Evolutionary conservation across 2,329 filamentous ascomycete genomes (phyloP), one percentile per base, ranked within the genome.

Genomic region (Peltaster fructicola): DNA sequence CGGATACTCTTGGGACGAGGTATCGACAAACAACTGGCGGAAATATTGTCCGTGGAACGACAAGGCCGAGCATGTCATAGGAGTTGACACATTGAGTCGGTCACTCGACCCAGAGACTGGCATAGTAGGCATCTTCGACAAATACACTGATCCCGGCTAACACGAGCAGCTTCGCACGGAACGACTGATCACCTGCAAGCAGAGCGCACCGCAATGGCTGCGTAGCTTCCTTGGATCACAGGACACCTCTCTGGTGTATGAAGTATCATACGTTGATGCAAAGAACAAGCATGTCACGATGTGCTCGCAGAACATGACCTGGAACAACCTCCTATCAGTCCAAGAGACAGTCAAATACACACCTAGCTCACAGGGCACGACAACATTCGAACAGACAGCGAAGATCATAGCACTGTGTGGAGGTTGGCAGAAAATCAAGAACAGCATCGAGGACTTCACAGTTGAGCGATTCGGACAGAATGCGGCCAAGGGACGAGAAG

Each of bases 31-130:
- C 50, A 98, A 98, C 65, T 98, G 88, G 88, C 76, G 73, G 41
- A 98, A 98, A 55, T 98, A 98, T 58, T 90, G 81, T 45, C 85
- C 85, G 11, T 95, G 88, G 85, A 98, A 98, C 61, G 78, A 93
- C 53, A 88, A 92, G 58, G 84, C 79, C n/a, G 80, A 82, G 19
- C 88, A 98, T 54, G 88, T 98, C 38, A 72, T 90, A 38, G 84
- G 81, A 38, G 88, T 95, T 45, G 88, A 98, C 58, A 95, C 85
- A 8, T 56, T 98, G 42, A 75, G 72, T 26, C 78, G 88, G 35
- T 51, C 51, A 7, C 58, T 79, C 18, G 71, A 78, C 43, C 52
- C 66, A 5, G 41, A 47, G 8, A 76, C 72, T 19, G 70, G 73
- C 43, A 75, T 80, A 41, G 27, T 29, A 12, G 21, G 25, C 25